phyloP scores from a whole-genome alignment of 2,329 filamentous ascomycete species.

The Cladosporium sp. region DNA sequence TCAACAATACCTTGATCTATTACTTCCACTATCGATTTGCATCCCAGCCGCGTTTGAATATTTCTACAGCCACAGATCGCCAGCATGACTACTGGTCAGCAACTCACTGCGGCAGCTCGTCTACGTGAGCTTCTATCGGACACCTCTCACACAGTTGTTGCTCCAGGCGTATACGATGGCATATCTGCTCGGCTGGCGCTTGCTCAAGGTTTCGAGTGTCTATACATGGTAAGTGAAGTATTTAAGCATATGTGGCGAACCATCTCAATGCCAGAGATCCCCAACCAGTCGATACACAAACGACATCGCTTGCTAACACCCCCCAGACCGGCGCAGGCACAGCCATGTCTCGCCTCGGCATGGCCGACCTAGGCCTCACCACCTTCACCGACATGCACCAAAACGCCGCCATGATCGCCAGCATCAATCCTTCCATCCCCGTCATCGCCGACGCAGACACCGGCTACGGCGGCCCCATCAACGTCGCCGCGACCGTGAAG shows the following conservation, averaged over 20 bases:
- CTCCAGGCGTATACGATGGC: slow-evolving; percentile 69
- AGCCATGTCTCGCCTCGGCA: slow-evolving; percentile 60
- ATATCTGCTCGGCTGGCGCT: slow-evolving; percentile 65
- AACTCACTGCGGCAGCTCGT: slow-evolving; percentile 27
- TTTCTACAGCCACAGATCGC: slow-evolving; percentile 1
- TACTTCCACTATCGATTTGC: neutral
- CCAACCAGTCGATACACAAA: neutral
- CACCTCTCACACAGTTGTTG: slow-evolving; percentile 49
- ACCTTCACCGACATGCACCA: slow-evolving; percentile 63
- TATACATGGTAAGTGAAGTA: slow-evolving; percentile 63
- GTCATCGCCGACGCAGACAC: slow-evolving; percentile 65
- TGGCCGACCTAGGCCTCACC: slow-evolving; percentile 63
- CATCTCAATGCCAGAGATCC: neutral
- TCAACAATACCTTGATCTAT: neutral
- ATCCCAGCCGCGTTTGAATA: neutral
- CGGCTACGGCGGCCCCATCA: slow-evolving; percentile 52
- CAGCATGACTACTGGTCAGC: slow-evolving; percentile 26
- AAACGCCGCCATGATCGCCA: slow-evolving; percentile 66
- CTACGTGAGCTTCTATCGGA: slow-evolving; percentile 35
- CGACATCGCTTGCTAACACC: neutral
- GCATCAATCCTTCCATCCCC: slow-evolving; percentile 55
- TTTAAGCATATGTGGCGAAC: neutral
- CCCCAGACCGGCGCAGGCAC: slow-evolving; percentile 63
- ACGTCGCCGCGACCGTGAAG: slow-evolving; percentile 30
- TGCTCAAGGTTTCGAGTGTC: slow-evolving; percentile 60